Conservation (phyloP, 1,284 basidiomycete genomes). For the Apiotrichum sp. region DNA sequence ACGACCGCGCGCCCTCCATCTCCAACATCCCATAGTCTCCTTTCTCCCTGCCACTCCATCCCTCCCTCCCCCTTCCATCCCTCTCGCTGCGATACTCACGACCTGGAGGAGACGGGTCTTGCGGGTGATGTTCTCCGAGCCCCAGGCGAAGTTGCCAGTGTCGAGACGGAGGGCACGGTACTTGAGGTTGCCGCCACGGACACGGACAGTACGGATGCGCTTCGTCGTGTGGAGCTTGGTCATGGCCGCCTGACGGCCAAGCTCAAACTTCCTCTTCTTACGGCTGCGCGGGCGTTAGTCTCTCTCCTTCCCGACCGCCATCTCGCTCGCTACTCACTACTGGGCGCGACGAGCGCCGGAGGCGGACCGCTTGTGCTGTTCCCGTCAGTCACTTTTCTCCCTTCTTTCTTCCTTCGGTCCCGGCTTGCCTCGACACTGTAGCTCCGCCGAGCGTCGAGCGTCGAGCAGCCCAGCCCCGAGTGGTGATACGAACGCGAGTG, state of each 20-base stretch:
- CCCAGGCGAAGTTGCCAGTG: constrained; percentile 94
- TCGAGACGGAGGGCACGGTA: constrained; percentile 91
- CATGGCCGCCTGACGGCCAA: constrained; percentile 90
- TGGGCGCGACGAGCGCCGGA: constrained; percentile 1
- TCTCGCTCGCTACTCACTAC: background rate
- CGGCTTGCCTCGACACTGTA: background rate
- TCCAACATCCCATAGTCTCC: too few species aligned
- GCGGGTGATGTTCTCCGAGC: constrained; percentile 78
- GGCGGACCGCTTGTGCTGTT: constrained; percentile 2
- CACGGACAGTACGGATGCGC: constrained; percentile 86
- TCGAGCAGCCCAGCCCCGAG: background rate
- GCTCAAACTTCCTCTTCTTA: constrained; percentile 99
- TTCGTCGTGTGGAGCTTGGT: constrained; percentile 84
- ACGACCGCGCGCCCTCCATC: too few species aligned
- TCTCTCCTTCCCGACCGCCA: too few species aligned
- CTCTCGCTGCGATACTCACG: constrained; percentile 55
- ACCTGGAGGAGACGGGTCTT: constrained; percentile 94
- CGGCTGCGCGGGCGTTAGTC: constrained; percentile 47
- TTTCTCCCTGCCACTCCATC: background rate
- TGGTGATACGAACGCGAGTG: background rate
- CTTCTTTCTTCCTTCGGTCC: too few species aligned
- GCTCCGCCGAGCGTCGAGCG: background rate
- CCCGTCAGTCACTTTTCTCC: background rate
- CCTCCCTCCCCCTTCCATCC: background rate
- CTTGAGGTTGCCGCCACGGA: constrained; percentile 88